Conservation (phyloP, 345 rosid genomes). For the Melaleuca alternifolia region DNA sequence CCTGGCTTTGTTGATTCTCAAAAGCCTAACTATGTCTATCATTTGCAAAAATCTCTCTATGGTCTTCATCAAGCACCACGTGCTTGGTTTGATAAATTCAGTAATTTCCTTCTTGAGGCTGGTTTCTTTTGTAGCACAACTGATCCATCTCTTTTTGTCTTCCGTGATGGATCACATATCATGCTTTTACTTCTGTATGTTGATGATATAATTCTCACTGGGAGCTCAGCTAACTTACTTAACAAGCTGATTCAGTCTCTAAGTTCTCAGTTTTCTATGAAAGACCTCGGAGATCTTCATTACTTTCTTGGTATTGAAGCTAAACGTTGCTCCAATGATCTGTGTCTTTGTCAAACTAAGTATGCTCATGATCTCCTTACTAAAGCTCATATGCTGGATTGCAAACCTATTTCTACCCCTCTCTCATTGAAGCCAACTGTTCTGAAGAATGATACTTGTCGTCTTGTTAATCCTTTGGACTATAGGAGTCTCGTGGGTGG, state of each 20-base stretch:
- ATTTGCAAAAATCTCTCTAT: neutral
- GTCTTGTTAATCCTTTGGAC: neutral
- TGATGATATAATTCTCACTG: neutral
- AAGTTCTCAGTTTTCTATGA: too few species aligned
- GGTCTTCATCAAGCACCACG: neutral
- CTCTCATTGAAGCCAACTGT: accelerated
- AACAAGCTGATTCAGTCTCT: neutral
- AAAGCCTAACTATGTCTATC: neutral
- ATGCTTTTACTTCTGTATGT: neutral
- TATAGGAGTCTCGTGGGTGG: neutral
- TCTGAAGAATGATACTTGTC: neutral
- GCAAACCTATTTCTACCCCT: neutral
- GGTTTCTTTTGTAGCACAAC: neutral
- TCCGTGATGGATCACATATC: neutral
- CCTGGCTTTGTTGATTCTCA: neutral
- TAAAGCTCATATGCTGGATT: accelerated
- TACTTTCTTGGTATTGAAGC: too few species aligned
- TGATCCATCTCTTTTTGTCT: neutral
- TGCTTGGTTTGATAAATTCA: neutral
- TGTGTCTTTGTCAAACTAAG: too few species aligned
- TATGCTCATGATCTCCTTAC: neutral
- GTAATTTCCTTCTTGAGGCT: neutral
- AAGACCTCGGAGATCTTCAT: too few species aligned
- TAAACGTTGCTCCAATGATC: too few species aligned
- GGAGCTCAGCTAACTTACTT: accelerated